Base-by-base conservation (phyloP, 805 yeast species). In the Yamadazyma endophytica region DNA sequence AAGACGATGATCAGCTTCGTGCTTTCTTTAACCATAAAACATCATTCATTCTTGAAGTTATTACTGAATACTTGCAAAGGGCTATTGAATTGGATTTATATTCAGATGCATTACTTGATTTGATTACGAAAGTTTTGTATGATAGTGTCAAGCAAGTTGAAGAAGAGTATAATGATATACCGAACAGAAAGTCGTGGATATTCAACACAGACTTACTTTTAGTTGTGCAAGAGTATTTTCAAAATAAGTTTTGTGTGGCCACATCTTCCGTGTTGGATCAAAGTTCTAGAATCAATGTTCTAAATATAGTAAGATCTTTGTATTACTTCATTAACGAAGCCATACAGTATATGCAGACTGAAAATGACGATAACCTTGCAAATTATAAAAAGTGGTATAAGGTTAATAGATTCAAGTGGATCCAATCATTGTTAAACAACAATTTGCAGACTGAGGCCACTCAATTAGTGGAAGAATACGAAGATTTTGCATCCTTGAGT, bases 401-500 rank as follows among this genome's bases (percentile, higher is more conserved):
- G 4, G 25, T 26, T 3, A 49, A 56, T 19, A 59, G 55, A 35
- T 32, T 37, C 7, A 40, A 52, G 9, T 88, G 96, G 96, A 73
- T 82, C 9, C 58, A 64, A 14, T 62, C 70, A 3, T 55, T 86
- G 35, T 67, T 80, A 9, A 49, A 63, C n/a, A 52, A 73, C 33
- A 69, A 70, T 6, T 60, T 73, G 28, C 64, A 68, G 22, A 59
- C 64, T 6, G 76, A 75, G 16, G 83, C 89, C 0, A 50, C 82
- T 14, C 56, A 58, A 6, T 65, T 87, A 17, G 75, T 87, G 0
- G 94, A 84, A 40, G 61, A 67, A 16, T 82, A 79, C 53, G 52
- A 61, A 12, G 95, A 88, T 49, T 68, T 80, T 44, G 61, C 73
- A 20, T 76, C 89, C 1, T 55, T 88, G 17, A 81, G 80, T 0